A percentile compares a stretch with the other conserved stretches of the same genome.
phyloP scores from a whole-genome alignment of 2,329 filamentous ascomycete genomes.

The Coniella vitis region DNA sequence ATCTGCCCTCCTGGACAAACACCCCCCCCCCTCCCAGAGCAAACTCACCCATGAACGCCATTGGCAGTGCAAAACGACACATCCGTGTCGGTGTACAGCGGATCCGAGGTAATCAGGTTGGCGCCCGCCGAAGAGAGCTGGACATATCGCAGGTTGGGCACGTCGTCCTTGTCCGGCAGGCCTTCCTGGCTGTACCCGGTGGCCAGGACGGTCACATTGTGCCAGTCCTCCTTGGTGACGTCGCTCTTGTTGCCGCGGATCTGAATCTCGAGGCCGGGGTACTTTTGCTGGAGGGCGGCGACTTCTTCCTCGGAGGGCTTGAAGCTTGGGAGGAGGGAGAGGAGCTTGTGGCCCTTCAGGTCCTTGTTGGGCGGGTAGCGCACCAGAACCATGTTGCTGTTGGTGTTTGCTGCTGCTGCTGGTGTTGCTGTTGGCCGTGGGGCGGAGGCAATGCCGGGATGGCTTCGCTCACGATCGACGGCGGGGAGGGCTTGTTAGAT shows the following conservation, averaged over 20 bases:
- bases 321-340: constrained; percentile 30
- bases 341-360: constrained; percentile 41
- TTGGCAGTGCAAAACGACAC: constrained; percentile 48
- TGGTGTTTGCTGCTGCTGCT: not conserved
- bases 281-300: constrained; percentile 31
- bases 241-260: constrained; percentile 23
- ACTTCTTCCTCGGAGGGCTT: constrained; percentile 27
- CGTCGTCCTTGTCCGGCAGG: constrained; percentile 36
- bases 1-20: not conserved
- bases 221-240: constrained; percentile 34
- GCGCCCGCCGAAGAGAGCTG: constrained; percentile 50
- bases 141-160: constrained; percentile 43
- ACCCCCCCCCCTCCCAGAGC: no score
- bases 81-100: constrained; percentile 43
- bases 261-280: constrained; percentile 37
- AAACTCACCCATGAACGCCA: constrained; percentile 47
- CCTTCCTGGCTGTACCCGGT: constrained; percentile 32
- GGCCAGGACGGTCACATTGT: constrained; percentile 37
- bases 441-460: no score
- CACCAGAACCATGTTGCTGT: constrained; percentile 6
- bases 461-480: no score
- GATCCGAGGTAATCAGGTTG: constrained; percentile 39
- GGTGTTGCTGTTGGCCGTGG: not conserved
- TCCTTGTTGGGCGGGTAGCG: constrained; percentile 26
- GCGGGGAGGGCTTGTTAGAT: no score